Conservation (phyloP, 805 yeast genomes). For the Maudiozyma saulgeensis region DNA sequence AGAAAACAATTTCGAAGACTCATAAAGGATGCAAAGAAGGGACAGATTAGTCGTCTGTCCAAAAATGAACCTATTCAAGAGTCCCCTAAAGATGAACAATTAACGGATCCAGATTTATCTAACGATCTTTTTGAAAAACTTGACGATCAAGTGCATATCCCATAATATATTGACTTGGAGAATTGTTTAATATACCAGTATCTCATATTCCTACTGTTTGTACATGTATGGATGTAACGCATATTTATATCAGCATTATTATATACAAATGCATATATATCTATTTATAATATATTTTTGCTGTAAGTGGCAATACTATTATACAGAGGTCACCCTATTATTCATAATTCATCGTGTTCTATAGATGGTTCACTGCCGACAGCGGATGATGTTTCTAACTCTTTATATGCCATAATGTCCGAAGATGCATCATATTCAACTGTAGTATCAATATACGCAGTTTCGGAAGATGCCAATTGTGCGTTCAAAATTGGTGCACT, state of each 20-base stretch:
- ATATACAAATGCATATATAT: not conserved
- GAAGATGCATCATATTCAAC: not conserved
- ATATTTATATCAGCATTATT: not conserved
- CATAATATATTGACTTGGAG: not conserved
- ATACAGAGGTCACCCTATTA: not conserved
- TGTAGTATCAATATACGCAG: not conserved
- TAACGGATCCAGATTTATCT: slow-evolving; percentile 5
- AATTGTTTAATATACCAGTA: too few species aligned
- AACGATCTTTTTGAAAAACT: slow-evolving; percentile 1
- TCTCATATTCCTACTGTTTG: not conserved
- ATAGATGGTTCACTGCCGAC: not conserved
- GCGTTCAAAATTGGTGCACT: too few species aligned
- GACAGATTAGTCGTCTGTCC: not conserved
- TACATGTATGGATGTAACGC: not conserved
- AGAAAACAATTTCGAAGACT: slow-evolving; percentile 33
- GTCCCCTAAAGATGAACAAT: not conserved
- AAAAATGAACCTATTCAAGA: not conserved
- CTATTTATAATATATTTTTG: too few species aligned
- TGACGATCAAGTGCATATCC: not conserved
- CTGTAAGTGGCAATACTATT: not conserved
- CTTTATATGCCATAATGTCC: not conserved
- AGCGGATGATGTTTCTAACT: not conserved
- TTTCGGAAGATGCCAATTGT: not conserved
- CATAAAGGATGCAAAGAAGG: slow-evolving; percentile 29
- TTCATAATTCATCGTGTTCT: not conserved